Evolutionary conservation across 2,329 filamentous ascomycete species (phyloP), one percentile per base, ranked within the genome.

Genomic region (Ascochyta fabae): DNA sequence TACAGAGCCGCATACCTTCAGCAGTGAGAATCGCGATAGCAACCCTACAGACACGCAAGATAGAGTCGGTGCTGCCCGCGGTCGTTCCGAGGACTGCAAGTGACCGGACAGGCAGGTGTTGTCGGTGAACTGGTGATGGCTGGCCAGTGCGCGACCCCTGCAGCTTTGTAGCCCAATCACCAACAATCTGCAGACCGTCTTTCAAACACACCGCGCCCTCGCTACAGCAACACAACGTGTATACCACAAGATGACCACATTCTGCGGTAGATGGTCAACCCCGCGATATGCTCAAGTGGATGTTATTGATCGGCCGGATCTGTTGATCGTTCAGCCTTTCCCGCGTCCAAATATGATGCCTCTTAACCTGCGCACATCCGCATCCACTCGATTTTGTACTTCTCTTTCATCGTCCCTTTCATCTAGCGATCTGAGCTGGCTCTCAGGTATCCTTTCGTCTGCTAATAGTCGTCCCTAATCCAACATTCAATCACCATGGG

Each of bases 171-270:
- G 33, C 22, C 53, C 53, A 50, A 55, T 50, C 46, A 29, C 36
- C 31, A 9, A 13, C 8, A 4, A 12, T 3, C 5, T 15, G 10
- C 31, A 26, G 29, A 23, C 34, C 46, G 10, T 42, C 19, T 27
- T 6, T 47, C 36, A 40, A 55, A 55, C 53, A 50, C 53, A 55
- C 53, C 53, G 53, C 31, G 53, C 36, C 53, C 29, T 36, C 23
- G 41, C 27, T 23, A 55, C 42, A 47, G 46, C 19, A 41, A 31
- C 36, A 24, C 23, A 36, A 31, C 29, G 26, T 42, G 33, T 12
- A 31, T 36, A 50, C 35, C 41, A 46, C 42, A 36, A 22, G 41
- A 50, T 55, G 36, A 24, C 43, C 29, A 26, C 41, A 46, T 29
- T 12, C 19, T 26, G 31, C 36, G 15, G 35, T 34, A 23, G n/a